Percentiles rank a stretch among this genome's conserved stretches.
These are phyloP conservation scores for Aspergillus coremiiformis DNA, from an alignment of 495 filamentous ascomycete genomes.

Conservation along the genomic window DNA sequence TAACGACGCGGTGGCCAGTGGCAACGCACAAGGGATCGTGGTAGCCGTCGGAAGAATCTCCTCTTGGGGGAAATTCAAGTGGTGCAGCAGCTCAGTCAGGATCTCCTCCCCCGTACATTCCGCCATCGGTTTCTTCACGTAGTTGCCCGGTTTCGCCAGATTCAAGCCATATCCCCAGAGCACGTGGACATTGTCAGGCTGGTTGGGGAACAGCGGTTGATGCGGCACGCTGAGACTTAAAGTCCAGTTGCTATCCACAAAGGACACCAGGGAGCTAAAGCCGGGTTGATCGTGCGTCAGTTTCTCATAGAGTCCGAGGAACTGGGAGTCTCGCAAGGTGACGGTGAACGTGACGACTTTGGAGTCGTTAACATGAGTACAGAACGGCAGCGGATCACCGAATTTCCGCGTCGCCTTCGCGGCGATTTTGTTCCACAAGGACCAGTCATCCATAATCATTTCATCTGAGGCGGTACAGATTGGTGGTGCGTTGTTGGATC, in stretches of 20 bases:
- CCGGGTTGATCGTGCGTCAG: slow-evolving; percentile 27
- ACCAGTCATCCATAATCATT: slow-evolving; percentile 17
- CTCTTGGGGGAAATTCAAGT: slow-evolving; percentile 20
- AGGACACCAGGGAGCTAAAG: slow-evolving; percentile 26
- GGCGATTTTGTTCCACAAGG: slow-evolving; percentile 17
- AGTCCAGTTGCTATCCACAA: slow-evolving; percentile 31
- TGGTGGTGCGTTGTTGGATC: slow-evolving; percentile 11
- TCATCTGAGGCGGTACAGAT: slow-evolving; percentile 3
- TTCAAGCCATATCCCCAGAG: slow-evolving; percentile 34
- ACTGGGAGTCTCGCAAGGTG: slow-evolving; percentile 26
- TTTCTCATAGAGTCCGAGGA: slow-evolving; percentile 20
- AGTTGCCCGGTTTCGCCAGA: slow-evolving; percentile 22
- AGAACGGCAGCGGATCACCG: slow-evolving; percentile 34
- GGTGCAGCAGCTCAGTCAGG: slow-evolving; percentile 27
- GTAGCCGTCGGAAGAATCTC: slow-evolving; percentile 11
- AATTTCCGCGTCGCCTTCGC: slow-evolving; percentile 14
- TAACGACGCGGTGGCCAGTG: slow-evolving; percentile 28
- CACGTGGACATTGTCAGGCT: slow-evolving; percentile 20
- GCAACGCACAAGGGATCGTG: slow-evolving; percentile 28
- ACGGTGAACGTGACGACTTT: slow-evolving; percentile 33
- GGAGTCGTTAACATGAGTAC: slow-evolving; percentile 15
- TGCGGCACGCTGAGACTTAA: slow-evolving; percentile 31
- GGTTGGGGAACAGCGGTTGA: slow-evolving; percentile 30
- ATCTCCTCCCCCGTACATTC: slow-evolving; percentile 34
- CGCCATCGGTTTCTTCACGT: slow-evolving; percentile 33